These are phyloP conservation scores for Hordeum vulgare DNA, from an alignment of 176 grass and related monocot genomes.

Conservation along the genomic window MorexV3_pseudomolecules_assembly NC_058521.1:487876-488375, in stretches of 20 bases:
- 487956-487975: too few species aligned
- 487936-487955: too few species aligned
- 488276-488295: too few species aligned
- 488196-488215: not conserved
- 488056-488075: too few species aligned
- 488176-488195: not conserved
- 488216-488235: not conserved
- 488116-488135: not conserved
- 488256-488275: not conserved
- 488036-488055: too few species aligned
- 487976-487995: too few species aligned
- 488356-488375: conserved; percentile 57
- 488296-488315: not conserved
- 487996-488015: too few species aligned
- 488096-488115: not conserved
- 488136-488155: conserved; percentile 18
- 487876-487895: too few species aligned
- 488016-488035: too few species aligned
- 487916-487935: too few species aligned
- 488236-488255: too few species aligned
- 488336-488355: conserved; percentile 69
- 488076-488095: not conserved
- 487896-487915: too few species aligned
- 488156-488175: not conserved
- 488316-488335: conserved; percentile 36